Conservation (phyloP, 164 flowering plant genomes). For the Magnolia officinalis region DNA sequence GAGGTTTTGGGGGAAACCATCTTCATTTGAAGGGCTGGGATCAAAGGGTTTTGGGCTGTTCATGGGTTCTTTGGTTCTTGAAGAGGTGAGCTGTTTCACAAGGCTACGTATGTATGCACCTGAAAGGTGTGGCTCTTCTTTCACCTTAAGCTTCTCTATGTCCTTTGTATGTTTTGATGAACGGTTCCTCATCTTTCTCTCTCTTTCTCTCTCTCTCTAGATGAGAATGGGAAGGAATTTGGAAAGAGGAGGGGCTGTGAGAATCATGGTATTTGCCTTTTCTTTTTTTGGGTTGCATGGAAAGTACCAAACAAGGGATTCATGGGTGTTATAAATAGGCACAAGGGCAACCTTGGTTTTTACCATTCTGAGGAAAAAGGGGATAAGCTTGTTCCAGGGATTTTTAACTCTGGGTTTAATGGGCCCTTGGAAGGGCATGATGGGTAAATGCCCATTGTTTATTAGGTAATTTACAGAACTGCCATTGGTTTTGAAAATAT, state of each 20-base stretch:
- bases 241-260: conserved; percentile 3
- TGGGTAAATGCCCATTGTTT: neutral
- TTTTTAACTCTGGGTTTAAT: conserved; percentile 21
- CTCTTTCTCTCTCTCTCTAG: conserved; percentile 4
- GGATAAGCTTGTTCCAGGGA: conserved; percentile 8
- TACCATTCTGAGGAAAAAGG: conserved; percentile 27
- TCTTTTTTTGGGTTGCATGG: conserved; percentile 20
- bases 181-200: conserved; percentile 24
- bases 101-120: conserved; percentile 86
- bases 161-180: conserved; percentile 22
- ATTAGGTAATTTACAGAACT: neutral
- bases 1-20: conserved; percentile 24
- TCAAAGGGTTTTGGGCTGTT: conserved; percentile 19
- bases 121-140: conserved; percentile 2
- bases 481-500: neutral
- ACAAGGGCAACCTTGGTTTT: conserved; percentile 21
- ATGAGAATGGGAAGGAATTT: conserved; percentile 13
- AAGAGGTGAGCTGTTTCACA: conserved; percentile 75
- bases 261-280: conserved; percentile 18
- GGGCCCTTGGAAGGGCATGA: conserved; percentile 19
- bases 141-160: conserved; percentile 3
- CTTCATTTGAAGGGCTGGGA: conserved; percentile 14
- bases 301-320: conserved; percentile 27
- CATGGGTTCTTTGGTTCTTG: conserved; percentile 52
- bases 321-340: conserved; percentile 41